Percentiles rank a stretch among this genome's conserved stretches.
phyloP scores from a whole-genome alignment of 345 rosid genomes.

The Cardamine chenopodiifolia region DNA sequence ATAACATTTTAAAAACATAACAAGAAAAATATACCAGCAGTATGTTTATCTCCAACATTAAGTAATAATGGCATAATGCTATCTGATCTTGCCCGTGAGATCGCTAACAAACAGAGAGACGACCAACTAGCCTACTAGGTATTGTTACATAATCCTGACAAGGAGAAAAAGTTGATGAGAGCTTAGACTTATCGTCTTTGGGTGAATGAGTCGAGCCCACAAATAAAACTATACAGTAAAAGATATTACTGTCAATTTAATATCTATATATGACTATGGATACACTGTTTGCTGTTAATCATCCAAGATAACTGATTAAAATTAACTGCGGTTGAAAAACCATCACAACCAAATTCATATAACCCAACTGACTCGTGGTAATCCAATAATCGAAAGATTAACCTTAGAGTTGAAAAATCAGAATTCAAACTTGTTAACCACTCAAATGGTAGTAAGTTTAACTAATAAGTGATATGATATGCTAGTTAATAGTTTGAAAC shows the following conservation, averaged over 20 bases:
- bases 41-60: background rate
- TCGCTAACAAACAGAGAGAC: constrained; percentile 5
- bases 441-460: background rate
- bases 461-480: constrained; percentile 1
- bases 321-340: background rate
- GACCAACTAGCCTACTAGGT: constrained; percentile 30
- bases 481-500: background rate
- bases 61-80: background rate
- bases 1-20: background rate
- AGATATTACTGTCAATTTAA: background rate
- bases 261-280: background rate
- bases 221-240: background rate
- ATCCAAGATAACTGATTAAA: constrained; percentile 8
- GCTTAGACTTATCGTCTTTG: constrained; percentile 32
- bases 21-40: background rate
- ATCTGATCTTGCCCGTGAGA: background rate
- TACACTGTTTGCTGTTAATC: constrained; percentile 16
- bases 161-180: constrained; percentile 28
- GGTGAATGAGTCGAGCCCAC: constrained; percentile 32
- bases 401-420: background rate
- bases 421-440: background rate
- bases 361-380: background rate
- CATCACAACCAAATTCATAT: background rate
- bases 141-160: constrained; percentile 36
- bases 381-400: background rate